These are phyloP conservation scores for Fusarium virguliforme DNA, from an alignment of 2,329 filamentous ascomycete genomes.

Conservation along the genomic window DNA sequence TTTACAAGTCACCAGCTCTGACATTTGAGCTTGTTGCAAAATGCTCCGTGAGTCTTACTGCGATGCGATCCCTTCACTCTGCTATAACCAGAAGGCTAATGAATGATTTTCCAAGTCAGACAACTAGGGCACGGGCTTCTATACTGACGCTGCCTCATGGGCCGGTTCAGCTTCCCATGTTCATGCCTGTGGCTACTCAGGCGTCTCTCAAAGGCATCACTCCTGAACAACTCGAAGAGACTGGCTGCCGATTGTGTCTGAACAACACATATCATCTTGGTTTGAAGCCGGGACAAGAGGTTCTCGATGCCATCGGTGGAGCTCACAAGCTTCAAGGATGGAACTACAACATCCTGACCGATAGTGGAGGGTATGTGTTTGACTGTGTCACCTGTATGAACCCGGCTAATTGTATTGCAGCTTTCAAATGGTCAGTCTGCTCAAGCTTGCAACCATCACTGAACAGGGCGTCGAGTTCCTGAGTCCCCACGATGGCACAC, in stretches of 20 bases:
- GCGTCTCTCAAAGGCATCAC: slow-evolving; percentile 96
- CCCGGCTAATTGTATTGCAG: slow-evolving; percentile 63
- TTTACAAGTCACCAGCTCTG: slow-evolving; percentile 76
- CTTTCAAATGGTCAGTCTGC: slow-evolving; percentile 98
- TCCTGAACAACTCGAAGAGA: slow-evolving; percentile 90
- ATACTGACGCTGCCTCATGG: slow-evolving; percentile 92
- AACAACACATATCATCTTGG: slow-evolving; percentile 99
- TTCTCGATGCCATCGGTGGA: slow-evolving; percentile 88
- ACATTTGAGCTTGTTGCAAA: slow-evolving; percentile 83
- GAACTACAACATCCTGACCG: slow-evolving; percentile 94
- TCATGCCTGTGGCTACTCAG: slow-evolving; percentile 99
- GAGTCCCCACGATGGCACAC: slow-evolving; percentile 94
- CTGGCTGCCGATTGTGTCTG: slow-evolving; percentile 89
- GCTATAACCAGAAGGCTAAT: slow-evolving; percentile 37
- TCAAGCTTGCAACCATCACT: slow-evolving; percentile 93
- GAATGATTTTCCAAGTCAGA: slow-evolving; percentile 67
- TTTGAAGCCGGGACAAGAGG: slow-evolving; percentile 92
- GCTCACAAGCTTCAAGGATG: slow-evolving; percentile 96
- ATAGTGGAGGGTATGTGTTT: slow-evolving; percentile 75
- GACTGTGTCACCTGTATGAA: background rate
- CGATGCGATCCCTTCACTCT: slow-evolving; percentile 28
- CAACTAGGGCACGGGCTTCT: slow-evolving; percentile 93
- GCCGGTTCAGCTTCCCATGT: slow-evolving; percentile 89
- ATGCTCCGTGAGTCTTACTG: slow-evolving; percentile 78
- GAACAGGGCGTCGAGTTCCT: slow-evolving; percentile 96